phyloP scores from a whole-genome alignment of 352 stramenopile genomes.

The Pelagophyceae sp. region DNA sequence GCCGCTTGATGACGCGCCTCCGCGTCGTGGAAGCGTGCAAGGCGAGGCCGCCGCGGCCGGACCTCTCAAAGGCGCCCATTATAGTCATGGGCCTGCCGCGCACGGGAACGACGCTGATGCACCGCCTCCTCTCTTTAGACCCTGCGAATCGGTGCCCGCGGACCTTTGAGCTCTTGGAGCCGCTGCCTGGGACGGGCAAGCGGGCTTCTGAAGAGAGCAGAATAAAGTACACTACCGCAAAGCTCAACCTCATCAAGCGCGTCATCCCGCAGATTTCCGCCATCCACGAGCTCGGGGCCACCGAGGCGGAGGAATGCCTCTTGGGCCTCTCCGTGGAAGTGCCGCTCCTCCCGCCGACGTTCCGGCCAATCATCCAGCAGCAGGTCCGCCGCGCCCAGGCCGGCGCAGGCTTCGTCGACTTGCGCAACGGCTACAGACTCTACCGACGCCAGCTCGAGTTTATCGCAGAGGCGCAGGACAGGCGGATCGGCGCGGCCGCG shows the following conservation, averaged over 20 bases:
- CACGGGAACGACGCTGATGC: slow-evolving; percentile 44
- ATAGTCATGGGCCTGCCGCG: slow-evolving; percentile 44
- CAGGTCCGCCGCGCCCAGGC: neutral
- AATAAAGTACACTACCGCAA: neutral
- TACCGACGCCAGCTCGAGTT: slow-evolving; percentile 32
- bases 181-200: neutral
- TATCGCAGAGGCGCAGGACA: slow-evolving; percentile 18
- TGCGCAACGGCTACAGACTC: slow-evolving; percentile 7
- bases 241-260: neutral
- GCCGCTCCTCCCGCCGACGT: slow-evolving; percentile 33
- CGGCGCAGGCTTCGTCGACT: neutral
- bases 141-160: slow-evolving; percentile 23
- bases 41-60: neutral
- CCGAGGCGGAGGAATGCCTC: slow-evolving; percentile 40
- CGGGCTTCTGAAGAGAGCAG: slow-evolving; percentile 8
- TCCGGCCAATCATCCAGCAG: slow-evolving; percentile 16
- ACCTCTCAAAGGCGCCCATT: slow-evolving; percentile 21
- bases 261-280: slow-evolving; percentile 27
- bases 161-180: slow-evolving; percentile 33
- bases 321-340: slow-evolving; percentile 32
- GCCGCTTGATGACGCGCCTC: slow-evolving; percentile 13
- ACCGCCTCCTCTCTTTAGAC: slow-evolving; percentile 41
- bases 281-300: slow-evolving; percentile 36
- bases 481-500: too few relatives aligned
- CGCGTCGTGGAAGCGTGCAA: slow-evolving; percentile 16